A percentile compares a stretch with the other conserved stretches of the same genome.
These are phyloP conservation scores for Cephaloascus albidus DNA, from an alignment of 805 yeast genomes.

Conservation along the genomic window DNA sequence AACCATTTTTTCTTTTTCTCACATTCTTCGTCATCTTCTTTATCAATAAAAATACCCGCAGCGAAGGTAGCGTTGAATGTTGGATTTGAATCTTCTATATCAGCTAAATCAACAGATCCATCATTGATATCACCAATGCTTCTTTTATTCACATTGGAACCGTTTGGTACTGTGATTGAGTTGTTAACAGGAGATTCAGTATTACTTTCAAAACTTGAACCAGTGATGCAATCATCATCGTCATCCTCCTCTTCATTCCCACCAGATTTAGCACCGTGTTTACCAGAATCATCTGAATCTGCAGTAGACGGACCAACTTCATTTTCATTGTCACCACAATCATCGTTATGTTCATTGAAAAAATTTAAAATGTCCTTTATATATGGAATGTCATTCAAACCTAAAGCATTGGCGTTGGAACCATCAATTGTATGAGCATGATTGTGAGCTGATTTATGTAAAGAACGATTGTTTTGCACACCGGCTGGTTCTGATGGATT, in stretches of 20 bases:
- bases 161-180: no score
- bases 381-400: background rate
- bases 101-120: background rate
- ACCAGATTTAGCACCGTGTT: no score
- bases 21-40: background rate
- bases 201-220: no score
- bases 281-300: conserved; percentile 1
- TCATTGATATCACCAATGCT: background rate
- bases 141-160: no score
- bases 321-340: background rate
- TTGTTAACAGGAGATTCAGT: no score
- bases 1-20: conserved; percentile 1
- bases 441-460: no score
- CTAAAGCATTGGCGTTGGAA: background rate
- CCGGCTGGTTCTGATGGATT: no score
- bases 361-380: conserved; percentile 1
- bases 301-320: background rate
- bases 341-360: background rate
- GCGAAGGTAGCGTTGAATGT: background rate
- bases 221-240: background rate
- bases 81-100: background rate
- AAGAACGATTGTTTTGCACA: no score
- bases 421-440: no score
- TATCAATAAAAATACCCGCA: background rate
- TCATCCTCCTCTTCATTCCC: background rate